Evolutionary conservation across 1,284 basidiomycete species (phyloP).

Genomic region (Trichosporon inkin): DNA sequence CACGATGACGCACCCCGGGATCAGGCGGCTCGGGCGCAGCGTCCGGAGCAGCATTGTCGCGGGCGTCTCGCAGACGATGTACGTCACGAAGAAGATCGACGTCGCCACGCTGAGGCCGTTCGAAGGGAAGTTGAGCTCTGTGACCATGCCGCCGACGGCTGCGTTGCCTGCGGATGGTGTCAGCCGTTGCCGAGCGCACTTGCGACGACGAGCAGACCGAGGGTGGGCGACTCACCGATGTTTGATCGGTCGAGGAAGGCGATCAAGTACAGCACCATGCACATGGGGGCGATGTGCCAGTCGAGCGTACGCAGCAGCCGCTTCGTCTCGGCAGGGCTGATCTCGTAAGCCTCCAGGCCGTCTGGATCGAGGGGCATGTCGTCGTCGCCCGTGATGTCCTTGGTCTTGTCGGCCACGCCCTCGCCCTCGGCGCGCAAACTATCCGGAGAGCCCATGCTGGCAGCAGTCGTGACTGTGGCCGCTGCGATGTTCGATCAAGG

Average conservation of each 20-base stretch:
- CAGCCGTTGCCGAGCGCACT: too few species aligned
- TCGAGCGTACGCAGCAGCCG: slow-evolving; percentile 13
- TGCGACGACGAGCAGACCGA: too few species aligned
- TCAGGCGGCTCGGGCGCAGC: slow-evolving; percentile 22
- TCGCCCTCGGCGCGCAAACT: not conserved
- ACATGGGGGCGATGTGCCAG: slow-evolving; percentile 14
- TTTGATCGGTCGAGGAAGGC: slow-evolving; percentile 10
- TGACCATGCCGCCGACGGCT: slow-evolving; percentile 17
- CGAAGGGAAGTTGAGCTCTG: slow-evolving; percentile 19
- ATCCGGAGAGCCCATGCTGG: not conserved
- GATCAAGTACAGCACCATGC: slow-evolving; percentile 10
- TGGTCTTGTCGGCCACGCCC: not conserved
- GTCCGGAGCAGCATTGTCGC: slow-evolving; percentile 35
- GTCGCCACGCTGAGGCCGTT: slow-evolving; percentile 18
- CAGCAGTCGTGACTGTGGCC: not conserved
- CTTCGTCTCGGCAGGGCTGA: not conserved
- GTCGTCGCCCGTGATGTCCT: slow-evolving; percentile 10
- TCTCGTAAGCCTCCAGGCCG: slow-evolving; percentile 5
- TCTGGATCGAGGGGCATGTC: slow-evolving; percentile 7
- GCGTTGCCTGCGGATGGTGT: slow-evolving; percentile 12
- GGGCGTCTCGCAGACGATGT: slow-evolving; percentile 34
- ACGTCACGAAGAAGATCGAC: slow-evolving; percentile 34
- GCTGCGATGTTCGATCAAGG: too few species aligned
- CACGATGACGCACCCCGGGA: slow-evolving; percentile 24
- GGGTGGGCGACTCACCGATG: slow-evolving; percentile 14